These are phyloP conservation scores for Ceratocystis cubensis DNA, from an alignment of 2,329 filamentous ascomycete genomes.

Conservation along the genomic window DNA sequence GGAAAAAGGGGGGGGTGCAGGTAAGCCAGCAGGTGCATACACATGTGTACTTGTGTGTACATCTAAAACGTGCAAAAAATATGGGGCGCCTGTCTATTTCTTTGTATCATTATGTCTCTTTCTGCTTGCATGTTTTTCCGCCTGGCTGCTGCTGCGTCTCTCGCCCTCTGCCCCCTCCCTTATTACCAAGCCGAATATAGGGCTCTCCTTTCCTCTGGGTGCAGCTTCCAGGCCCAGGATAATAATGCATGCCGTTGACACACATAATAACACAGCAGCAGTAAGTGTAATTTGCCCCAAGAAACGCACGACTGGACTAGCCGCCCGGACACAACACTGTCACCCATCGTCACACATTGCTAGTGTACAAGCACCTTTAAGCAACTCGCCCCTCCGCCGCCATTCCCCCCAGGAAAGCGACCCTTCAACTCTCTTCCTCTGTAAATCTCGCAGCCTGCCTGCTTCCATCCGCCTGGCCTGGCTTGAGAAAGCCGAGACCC, in stretches of 20 bases:
- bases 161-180: background rate
- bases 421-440: background rate
- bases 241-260: too few species aligned
- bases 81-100: background rate
- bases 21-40: background rate
- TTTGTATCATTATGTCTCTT: background rate
- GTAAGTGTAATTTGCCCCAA: too few species aligned
- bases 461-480: background rate
- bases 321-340: too few species aligned
- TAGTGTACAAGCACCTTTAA: background rate
- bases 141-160: background rate
- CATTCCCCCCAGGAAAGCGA: background rate
- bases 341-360: too few species aligned
- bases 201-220: constrained; percentile 3
- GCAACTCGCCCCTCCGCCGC: background rate
- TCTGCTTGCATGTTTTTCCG: background rate
- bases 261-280: too few species aligned
- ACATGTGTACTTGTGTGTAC: background rate
- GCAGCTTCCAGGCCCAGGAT: too few species aligned
- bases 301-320: too few species aligned
- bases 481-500: background rate
- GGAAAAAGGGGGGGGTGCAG: too few species aligned
- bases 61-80: background rate
- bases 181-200: constrained; percentile 5
- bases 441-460: background rate